These are phyloP conservation scores for Hypomontagnella submonticulosa DNA, from an alignment of 495 filamentous ascomycete species.

Conservation along the genomic window DNA sequence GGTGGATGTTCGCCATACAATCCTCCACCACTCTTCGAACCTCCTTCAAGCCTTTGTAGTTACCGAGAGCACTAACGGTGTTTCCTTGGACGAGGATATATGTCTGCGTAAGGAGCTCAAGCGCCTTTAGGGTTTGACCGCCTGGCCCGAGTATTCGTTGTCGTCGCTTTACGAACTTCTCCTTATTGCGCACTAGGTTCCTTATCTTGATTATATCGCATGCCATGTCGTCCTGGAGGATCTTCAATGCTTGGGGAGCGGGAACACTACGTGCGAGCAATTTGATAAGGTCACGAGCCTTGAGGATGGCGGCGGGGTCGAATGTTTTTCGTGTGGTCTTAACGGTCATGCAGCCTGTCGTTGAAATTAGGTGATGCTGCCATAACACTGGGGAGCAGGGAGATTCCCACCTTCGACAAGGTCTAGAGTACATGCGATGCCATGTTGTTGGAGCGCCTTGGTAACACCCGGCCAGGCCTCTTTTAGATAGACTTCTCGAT, in stretches of 20 bases:
- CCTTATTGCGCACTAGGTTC: constrained; percentile 90
- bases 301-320: constrained; percentile 93
- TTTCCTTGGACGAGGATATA: constrained; percentile 98
- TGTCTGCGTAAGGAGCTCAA: constrained; percentile 92
- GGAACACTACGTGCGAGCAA: constrained; percentile 91
- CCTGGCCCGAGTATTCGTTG: constrained; percentile 84
- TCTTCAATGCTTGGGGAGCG: constrained; percentile 90
- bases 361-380: not conserved
- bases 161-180: constrained; percentile 94
- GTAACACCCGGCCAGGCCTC: constrained; percentile 90
- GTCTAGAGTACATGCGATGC: constrained; percentile 71
- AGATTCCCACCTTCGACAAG: constrained; percentile 78
- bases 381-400: not conserved
- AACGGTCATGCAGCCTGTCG: constrained; percentile 79
- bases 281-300: constrained; percentile 94
- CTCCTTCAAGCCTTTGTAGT: constrained; percentile 92
- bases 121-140: constrained; percentile 80
- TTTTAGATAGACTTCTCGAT: constrained; percentile 83
- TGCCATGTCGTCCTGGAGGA: constrained; percentile 89
- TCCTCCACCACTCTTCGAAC: constrained; percentile 90
- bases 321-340: constrained; percentile 95
- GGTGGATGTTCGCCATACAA: constrained; percentile 92
- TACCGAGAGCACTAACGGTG: constrained; percentile 91
- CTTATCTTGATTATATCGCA: constrained; percentile 94
- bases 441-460: constrained; percentile 14